Percentiles rank a stretch among this genome's conserved stretches.
Evolutionary conservation across 2,329 filamentous ascomycete species (phyloP).

Genomic region (Colletotrichum lentis): DNA sequence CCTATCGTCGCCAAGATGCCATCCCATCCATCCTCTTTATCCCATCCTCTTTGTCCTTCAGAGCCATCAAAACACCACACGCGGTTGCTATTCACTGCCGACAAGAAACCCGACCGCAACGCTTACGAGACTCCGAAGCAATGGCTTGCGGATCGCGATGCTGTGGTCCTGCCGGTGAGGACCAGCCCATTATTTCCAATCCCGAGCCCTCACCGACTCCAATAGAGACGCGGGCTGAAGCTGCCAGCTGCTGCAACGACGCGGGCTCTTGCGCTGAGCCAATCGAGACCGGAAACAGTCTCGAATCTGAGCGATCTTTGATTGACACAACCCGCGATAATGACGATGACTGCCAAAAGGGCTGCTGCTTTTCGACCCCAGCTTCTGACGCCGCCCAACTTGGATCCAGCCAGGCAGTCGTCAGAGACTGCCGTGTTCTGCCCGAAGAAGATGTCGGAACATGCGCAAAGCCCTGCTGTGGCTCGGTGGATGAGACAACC

Average conservation of each 20-base stretch:
- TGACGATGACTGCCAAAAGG: background rate
- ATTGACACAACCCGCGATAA: too few relatives aligned
- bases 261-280: background rate
- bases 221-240: too few relatives aligned
- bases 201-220: background rate
- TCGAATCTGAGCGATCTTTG: background rate
- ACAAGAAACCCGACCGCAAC: background rate
- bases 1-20: background rate
- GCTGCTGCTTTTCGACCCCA: slow-evolving; percentile 1
- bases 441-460: background rate
- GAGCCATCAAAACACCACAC: background rate
- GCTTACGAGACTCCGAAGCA: background rate
- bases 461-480: background rate
- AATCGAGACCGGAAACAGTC: background rate
- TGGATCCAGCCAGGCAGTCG: background rate
- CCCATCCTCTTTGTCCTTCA: background rate
- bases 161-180: slow-evolving; percentile 11
- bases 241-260: background rate
- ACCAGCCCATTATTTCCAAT: background rate
- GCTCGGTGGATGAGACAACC: background rate
- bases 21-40: background rate
- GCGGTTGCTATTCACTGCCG: background rate
- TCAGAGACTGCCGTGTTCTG: background rate
- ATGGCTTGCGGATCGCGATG: slow-evolving; percentile 32
- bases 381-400: background rate